Conservation (phyloP, 306 rosid genomes). For the Dalbergia cultrata region DNA sequence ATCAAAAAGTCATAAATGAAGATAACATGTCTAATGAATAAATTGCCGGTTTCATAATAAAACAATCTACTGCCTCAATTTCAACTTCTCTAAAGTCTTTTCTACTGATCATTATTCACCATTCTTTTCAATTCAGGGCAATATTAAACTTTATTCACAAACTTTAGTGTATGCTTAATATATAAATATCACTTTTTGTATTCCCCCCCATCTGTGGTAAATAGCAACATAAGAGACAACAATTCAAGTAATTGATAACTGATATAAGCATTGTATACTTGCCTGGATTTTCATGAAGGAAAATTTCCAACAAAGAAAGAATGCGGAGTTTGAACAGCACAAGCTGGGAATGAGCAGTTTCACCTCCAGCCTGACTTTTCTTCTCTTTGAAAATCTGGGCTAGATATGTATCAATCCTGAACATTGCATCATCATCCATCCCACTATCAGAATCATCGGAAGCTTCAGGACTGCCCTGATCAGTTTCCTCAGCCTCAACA, state of each 20-base stretch:
- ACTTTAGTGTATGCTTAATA: neutral
- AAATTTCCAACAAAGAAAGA: slow-evolving; percentile 90
- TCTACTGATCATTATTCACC: neutral
- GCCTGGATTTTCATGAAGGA: slow-evolving; percentile 95
- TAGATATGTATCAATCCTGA: slow-evolving; percentile 84
- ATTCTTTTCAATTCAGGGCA: slow-evolving; percentile 18
- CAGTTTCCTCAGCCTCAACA: slow-evolving; percentile 65
- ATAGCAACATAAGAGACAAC: slow-evolving; percentile 4
- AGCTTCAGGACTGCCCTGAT: slow-evolving; percentile 58
- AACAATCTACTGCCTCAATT: slow-evolving; percentile 1
- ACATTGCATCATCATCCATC: slow-evolving; percentile 99
- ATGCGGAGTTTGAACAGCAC: slow-evolving; percentile 88
- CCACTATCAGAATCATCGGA: slow-evolving; percentile 97
- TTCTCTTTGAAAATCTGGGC: slow-evolving; percentile 85
- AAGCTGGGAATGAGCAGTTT: slow-evolving; percentile 91
- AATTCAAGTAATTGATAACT: slow-evolving; percentile 5
- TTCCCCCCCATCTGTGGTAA: neutral
- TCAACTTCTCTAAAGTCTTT: neutral
- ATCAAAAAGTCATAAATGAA: neutral
- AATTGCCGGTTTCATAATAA: slow-evolving; percentile 1
- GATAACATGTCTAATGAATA: slow-evolving; percentile 6
- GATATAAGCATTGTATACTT: slow-evolving; percentile 37
- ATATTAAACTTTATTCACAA: neutral
- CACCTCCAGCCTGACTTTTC: slow-evolving; percentile 81
- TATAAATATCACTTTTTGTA: neutral